Evolutionary conservation across 73 alveolate species (phyloP), one percentile per base, ranked within the genome.

Genomic region (Stentor roeselii): DNA sequence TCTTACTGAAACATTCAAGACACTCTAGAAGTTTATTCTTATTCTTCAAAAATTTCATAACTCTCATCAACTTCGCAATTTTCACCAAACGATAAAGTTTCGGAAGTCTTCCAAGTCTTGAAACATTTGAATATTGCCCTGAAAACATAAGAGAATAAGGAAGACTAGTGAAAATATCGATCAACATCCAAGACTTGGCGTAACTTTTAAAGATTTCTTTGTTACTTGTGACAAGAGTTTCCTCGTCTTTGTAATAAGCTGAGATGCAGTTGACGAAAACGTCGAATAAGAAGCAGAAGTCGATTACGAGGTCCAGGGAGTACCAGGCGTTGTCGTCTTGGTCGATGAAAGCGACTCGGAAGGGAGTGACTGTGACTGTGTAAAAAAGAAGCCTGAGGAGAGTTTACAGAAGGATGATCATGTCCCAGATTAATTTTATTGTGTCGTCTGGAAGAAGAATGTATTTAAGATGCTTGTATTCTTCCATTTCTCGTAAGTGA

Each of bases 81-180:
- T 88, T 90, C 0, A 92, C 58, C 41, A 92, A 77, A 59, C 95
- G 61, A 83, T 92, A 90, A 60, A 91, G 76, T 82, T 84, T 91
- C 21, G 94, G 95, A 6, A 93, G 86, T 84, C 94, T 88, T 15
- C 92, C 83, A 31, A 91, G 77, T 83, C 94, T 88, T 40, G 95
- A 3, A 88, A 87, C 21, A 85, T 42, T 36, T 75, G 75, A 6
- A 59, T 80, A 74, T 76, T 76, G 59, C 36, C 75, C 61, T 3
- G 86, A 60, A 0, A 86, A 31, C 83, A 27, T 39, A 3, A 78
- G 38, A 1, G 39, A 27, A 0, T 76, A 31, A 41, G 97, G 97
- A 31, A 92, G 36, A 3, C 88, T 85, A 11, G 95, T 75, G 14
- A 92, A 60, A 32, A 83, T 36, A 82, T 92, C 97, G 3, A 92